Conservation (phyloP, 345 rosid genomes). For the Eucalyptus fibrosa region DNA sequence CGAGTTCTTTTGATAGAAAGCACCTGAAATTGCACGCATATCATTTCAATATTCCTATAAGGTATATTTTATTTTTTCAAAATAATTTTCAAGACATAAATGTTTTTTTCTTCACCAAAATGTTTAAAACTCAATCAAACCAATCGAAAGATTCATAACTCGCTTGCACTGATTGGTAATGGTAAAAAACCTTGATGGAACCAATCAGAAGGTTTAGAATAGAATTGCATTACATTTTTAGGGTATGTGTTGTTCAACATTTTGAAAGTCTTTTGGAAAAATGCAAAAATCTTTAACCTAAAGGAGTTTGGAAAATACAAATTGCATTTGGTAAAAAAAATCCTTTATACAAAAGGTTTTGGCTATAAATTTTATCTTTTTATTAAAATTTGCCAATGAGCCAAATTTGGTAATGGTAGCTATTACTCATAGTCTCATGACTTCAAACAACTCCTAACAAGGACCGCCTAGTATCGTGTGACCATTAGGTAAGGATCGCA, state of each 20-base stretch:
- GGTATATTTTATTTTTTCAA: neutral
- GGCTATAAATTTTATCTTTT: no score
- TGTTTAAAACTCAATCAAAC: neutral
- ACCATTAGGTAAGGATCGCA: fast-evolving
- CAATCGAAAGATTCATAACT: neutral
- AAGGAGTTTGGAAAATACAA: fast-evolving
- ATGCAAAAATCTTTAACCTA: fast-evolving
- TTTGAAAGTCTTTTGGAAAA: fast-evolving
- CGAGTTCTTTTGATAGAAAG: neutral
- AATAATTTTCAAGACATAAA: fast-evolving
- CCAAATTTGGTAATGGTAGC: fast-evolving
- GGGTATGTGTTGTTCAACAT: no score
- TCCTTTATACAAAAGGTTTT: fast-evolving
- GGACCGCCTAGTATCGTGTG: fast-evolving
- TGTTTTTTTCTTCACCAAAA: neutral
- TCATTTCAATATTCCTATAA: neutral
- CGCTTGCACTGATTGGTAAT: fast-evolving
- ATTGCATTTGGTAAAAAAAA: no score
- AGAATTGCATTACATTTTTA: neutral
- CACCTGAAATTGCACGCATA: fast-evolving
- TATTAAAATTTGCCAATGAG: no score
- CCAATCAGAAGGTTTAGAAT: fast-evolving
- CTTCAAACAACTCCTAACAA: no score
- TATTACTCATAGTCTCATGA: no score
- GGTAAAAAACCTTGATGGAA: fast-evolving